phyloP scores from a whole-genome alignment of 2,329 filamentous ascomycete genomes.

The Pyricularia sp. region DNA sequence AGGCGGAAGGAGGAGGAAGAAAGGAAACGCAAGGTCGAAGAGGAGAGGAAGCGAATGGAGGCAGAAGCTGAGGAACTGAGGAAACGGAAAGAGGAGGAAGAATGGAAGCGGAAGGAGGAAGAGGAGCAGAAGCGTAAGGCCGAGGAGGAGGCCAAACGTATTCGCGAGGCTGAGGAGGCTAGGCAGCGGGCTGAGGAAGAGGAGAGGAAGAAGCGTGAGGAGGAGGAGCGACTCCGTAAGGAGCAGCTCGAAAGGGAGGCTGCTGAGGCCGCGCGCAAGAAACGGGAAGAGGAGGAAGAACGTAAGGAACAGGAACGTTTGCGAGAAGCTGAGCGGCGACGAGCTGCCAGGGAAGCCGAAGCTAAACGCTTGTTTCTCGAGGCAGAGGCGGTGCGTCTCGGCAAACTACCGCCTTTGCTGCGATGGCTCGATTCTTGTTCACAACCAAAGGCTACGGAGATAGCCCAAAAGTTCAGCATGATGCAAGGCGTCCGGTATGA shows the following conservation, averaged over 20 bases:
- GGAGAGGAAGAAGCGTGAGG: conserved; percentile 25
- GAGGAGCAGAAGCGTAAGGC: conserved; percentile 20
- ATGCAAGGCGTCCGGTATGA: conserved; percentile 56
- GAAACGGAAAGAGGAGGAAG: conserved; percentile 24
- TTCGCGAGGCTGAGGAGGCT: conserved; percentile 20
- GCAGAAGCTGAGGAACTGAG: conserved; percentile 22
- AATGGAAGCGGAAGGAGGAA: conserved; percentile 21
- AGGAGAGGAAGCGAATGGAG: conserved; percentile 15
- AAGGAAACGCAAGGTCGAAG: conserved; percentile 19
- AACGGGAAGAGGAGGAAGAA: conserved; percentile 44
- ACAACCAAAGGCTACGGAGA: conserved; percentile 38
- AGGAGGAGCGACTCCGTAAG: conserved; percentile 34
- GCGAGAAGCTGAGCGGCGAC: conserved; percentile 34
- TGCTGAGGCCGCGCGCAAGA: conserved; percentile 37
- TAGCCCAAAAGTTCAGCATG: conserved; percentile 44
- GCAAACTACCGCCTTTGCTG: conserved; percentile 49
- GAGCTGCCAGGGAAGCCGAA: conserved; percentile 38
- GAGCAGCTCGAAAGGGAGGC: conserved; percentile 38
- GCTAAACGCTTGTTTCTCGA: conserved; percentile 41
- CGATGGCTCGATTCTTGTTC: conserved; percentile 48
- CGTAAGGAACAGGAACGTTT: conserved; percentile 39
- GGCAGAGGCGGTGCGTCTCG: conserved; percentile 42
- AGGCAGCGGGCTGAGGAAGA: conserved; percentile 19
- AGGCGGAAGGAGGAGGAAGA: conserved; percentile 19
- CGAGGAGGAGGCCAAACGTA: conserved; percentile 19